Conservation (phyloP, 2,329 filamentous ascomycete genomes). For the Colletotrichum filicis region DNA sequence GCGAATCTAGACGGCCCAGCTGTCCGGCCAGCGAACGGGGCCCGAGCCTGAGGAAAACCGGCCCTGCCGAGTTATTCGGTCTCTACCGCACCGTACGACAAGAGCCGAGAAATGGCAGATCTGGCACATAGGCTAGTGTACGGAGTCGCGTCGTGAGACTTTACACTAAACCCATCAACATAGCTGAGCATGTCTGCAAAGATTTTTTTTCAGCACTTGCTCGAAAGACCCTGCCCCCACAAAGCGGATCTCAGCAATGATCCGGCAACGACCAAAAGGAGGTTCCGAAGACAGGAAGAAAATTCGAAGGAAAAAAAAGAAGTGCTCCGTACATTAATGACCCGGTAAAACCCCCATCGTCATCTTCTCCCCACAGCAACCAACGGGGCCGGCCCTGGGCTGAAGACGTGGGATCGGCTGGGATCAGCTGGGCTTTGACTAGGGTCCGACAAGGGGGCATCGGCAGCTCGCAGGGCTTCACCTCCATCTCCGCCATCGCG, state of each 20-base stretch:
- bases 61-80: slow-evolving; percentile 22
- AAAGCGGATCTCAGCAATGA: slow-evolving; percentile 22
- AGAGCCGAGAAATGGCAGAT: slow-evolving; percentile 5
- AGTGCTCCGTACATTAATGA: background rate
- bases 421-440: slow-evolving; percentile 23
- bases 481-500: slow-evolving; percentile 31
- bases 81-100: slow-evolving; percentile 6
- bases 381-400: slow-evolving; percentile 33
- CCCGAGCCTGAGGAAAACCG: slow-evolving; percentile 14
- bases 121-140: slow-evolving; percentile 14
- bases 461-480: slow-evolving; percentile 31
- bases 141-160: background rate
- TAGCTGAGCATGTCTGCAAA: slow-evolving; percentile 12
- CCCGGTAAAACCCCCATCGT: slow-evolving; percentile 32
- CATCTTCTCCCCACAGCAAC: slow-evolving; percentile 35
- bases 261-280: slow-evolving; percentile 25
- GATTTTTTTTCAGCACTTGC: slow-evolving; percentile 9
- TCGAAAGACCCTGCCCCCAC: slow-evolving; percentile 17
- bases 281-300: slow-evolving; percentile 15
- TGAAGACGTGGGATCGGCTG: slow-evolving; percentile 33
- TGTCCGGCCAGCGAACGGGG: slow-evolving; percentile 27
- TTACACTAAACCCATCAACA: background rate
- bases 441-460: slow-evolving; percentile 16
- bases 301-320: slow-evolving; percentile 3
- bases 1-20: slow-evolving; percentile 11